Evolutionary conservation across 2,329 filamentous ascomycete genomes (phyloP), one percentile per base, ranked within the genome.

Genomic region (Cordyceps javanica): DNA sequence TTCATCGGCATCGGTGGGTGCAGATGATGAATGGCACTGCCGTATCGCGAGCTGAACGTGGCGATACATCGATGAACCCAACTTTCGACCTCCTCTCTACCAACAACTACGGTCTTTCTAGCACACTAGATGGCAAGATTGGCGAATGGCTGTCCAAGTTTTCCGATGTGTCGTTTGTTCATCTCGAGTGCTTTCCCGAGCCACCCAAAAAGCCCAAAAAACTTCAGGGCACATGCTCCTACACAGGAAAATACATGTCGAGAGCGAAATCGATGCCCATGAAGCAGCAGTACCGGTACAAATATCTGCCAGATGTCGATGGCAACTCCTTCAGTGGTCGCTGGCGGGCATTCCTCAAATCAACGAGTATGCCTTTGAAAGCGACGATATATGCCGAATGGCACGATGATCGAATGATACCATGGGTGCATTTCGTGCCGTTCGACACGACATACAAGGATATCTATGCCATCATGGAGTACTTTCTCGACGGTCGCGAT

Each of bases 381-480:
- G 25, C 51, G 5, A 54, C 51, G 7, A 36, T 54, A 11, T 54
- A 45, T 28, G 41, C 39, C 8, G 39, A 54, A 28, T 54, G 51
- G 39, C 39, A 87, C 62, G 83, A 86, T 63, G 75, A 76, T 8
- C 73, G 83, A 4, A 69, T 87, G 0, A 71, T 83, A 13, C 77
- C 82, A 0, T 88, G 83, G 84, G 73, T 75, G 55, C 84, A 87
- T 66, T 87, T 85, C 62, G 77, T 83, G 0, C 84, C 84, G 5
- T 75, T 87, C 68, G 80, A 85, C 62, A 82, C 82, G 62, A 75
- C 75, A 1, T 85, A 80, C 60, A 70, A 78, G 55, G 84, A 86
- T 39, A 62, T 86, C 8, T 85, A 83, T 58, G 78, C 74, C 16
- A 73, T 83, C 16, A 67, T 84, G 66, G 77, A 79, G 16, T 86